These are phyloP conservation scores for Pestalotiopsis sp. DNA, from an alignment of 2,329 filamentous ascomycete genomes.

Conservation along the genomic window DNA sequence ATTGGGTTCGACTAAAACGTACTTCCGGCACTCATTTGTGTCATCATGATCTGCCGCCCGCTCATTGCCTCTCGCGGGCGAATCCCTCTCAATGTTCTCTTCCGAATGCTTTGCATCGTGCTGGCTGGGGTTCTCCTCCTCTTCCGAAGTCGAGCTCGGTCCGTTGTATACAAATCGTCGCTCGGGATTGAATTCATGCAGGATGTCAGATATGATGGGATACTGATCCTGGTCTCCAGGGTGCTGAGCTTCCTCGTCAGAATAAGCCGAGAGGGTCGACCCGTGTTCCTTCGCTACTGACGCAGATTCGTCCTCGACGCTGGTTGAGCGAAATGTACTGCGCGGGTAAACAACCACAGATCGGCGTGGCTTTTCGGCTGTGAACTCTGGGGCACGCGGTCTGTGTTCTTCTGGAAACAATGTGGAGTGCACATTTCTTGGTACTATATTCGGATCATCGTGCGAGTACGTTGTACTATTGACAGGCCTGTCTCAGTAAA, in stretches of 20 bases:
- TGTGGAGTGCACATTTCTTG: conserved; percentile 17
- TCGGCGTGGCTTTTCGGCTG: too few species aligned
- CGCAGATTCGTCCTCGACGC: conserved; percentile 68
- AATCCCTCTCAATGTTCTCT: conserved; percentile 13
- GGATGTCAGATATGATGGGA: conserved; percentile 63
- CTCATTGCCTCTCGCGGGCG: conserved; percentile 20
- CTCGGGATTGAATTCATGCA: conserved; percentile 62
- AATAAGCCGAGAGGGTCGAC: conserved; percentile 30
- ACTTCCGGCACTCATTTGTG: conserved; percentile 46
- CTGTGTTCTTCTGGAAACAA: too few species aligned
- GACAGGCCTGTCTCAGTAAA: conserved; percentile 19
- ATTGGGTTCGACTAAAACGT: conserved; percentile 28
- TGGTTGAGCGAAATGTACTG: conserved; percentile 33
- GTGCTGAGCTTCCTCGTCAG: conserved; percentile 58
- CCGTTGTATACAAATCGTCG: conserved; percentile 65
- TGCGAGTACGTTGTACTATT: conserved; percentile 18
- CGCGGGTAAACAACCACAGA: too few species aligned
- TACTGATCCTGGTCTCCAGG: conserved; percentile 70
- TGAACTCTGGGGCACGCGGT: too few species aligned
- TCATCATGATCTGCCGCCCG: conserved; percentile 30
- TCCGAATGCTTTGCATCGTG: conserved; percentile 10
- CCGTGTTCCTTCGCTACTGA: conserved; percentile 65
- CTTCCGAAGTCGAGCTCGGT: conserved; percentile 35
- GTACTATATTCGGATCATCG: conserved; percentile 19
- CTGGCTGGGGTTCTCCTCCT: conserved; percentile 21